phyloP scores from a whole-genome alignment of 257 asterid genomes.

The Dorcoceras hygrometricum region DNA sequence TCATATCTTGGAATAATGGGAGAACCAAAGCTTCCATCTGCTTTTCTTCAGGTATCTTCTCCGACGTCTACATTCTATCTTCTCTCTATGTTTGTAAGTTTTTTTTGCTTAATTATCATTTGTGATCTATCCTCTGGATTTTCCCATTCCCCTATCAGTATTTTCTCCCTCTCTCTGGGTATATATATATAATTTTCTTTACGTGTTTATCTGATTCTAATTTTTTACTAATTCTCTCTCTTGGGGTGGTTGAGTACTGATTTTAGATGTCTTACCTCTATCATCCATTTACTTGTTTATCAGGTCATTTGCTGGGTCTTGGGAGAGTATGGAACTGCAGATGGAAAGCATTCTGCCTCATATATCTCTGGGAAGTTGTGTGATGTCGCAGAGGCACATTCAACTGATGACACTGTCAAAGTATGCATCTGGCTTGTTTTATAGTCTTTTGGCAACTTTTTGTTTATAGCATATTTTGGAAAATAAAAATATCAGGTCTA shows the following conservation, averaged over 20 bases:
- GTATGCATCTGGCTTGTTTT: slow-evolving; percentile 38
- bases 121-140: slow-evolving; percentile 15
- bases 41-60: slow-evolving; percentile 80
- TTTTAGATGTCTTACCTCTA: neutral
- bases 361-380: slow-evolving; percentile 88
- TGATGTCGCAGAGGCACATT: slow-evolving; percentile 92
- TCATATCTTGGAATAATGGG: slow-evolving; percentile 84
- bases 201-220: neutral
- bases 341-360: slow-evolving; percentile 87
- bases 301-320: slow-evolving; percentile 99
- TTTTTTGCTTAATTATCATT: neutral
- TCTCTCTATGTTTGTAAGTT: neutral
- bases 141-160: slow-evolving; percentile 9
- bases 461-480: neutral
- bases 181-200: neutral
- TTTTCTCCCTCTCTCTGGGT: neutral
- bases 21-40: slow-evolving; percentile 93
- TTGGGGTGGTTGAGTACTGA: neutral
- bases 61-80: slow-evolving; percentile 17
- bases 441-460: neutral
- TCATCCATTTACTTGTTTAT: slow-evolving; percentile 19
- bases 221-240: neutral
- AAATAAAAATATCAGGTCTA: neutral
- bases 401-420: slow-evolving; percentile 85
- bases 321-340: slow-evolving; percentile 97